Evolutionary conservation across 495 filamentous ascomycete genomes (phyloP), one percentile per base, ranked within the genome.

Genomic region (Amniculicola lignicola): DNA sequence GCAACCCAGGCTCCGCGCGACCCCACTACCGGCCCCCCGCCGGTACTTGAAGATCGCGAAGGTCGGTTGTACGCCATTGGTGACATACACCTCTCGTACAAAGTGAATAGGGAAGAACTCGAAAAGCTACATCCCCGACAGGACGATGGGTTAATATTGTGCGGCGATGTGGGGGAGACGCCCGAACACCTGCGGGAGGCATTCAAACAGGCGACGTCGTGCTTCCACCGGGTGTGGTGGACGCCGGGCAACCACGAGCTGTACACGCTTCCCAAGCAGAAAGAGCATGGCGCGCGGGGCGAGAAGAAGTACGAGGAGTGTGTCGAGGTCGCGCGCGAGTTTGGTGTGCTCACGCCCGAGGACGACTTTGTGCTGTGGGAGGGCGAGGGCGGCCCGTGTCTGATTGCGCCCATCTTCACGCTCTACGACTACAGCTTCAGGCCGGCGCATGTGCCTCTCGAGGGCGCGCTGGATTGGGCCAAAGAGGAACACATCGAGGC

Each of bases 391-490:
- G 57, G 62, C 3, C 66, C 64, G 4, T 63, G 54, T 22, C 39
- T 73, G 14, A 70, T 73, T 28, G 67, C 63, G 21, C 70, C 66
- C 36, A 66, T 71, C 48, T 73, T 73, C 61, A 70, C 70, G 7
- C 56, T 73, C 6, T 73, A 73, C 57, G 70, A 73, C 45, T 73
- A 73, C 50, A 68, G 62, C 41, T 73, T 71, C 35, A 59, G 69
- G 10, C 70, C 70, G 0, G 63, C 47, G 1, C 31, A 70, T 31
- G 64, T 73, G 16, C 63, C 55, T 10, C 29, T 61, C 10, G 67
- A 70, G 21, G 54, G 57, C 4, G 69, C 67, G 0, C 33, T 71
- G 14, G 64, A 61, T n/a, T 72, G 70, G 70, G 69, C 69, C 1
- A 62, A 61, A 54, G 70, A 71, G 44, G 65, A 71, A 39, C 62